Conservation (phyloP, 345 rosid genomes). For the Citrus trifoliata region DNA sequence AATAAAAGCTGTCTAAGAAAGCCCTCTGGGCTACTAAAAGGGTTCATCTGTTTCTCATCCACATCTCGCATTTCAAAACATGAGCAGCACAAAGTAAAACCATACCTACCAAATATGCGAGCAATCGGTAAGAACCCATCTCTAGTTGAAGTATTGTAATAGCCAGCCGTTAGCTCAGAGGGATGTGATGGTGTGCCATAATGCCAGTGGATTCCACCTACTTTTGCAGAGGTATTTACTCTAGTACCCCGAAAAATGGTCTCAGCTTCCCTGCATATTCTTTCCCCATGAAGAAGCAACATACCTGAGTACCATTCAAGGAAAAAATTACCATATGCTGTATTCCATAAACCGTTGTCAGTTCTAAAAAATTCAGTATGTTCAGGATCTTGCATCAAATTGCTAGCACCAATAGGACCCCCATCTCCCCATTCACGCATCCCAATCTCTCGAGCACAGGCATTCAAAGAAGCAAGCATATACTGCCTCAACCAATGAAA, state of each 20-base stretch:
- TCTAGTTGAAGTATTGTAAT: conserved; percentile 41
- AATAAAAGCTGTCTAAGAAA: conserved; percentile 36
- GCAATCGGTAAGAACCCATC: conserved; percentile 49
- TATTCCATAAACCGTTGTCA: conserved; percentile 41
- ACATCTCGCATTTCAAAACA: conserved; percentile 46
- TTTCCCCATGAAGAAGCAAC: conserved; percentile 52
- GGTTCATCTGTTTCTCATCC: conserved; percentile 34
- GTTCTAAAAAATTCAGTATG: conserved; percentile 41
- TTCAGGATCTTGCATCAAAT: conserved; percentile 37
- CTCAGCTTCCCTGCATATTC: conserved; percentile 43
- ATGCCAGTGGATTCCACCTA: conserved; percentile 50
- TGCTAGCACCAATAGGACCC: conserved; percentile 37
- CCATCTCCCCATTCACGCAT: conserved; percentile 47
- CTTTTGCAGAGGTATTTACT: conserved; percentile 36
- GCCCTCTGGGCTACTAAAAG: conserved; percentile 43
- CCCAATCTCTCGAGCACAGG: conserved; percentile 33
- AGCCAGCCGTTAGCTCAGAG: conserved; percentile 50
- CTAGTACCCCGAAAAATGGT: conserved; percentile 34
- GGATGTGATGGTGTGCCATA: conserved; percentile 40
- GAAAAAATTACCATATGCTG: conserved; percentile 38
- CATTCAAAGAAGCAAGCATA: conserved; percentile 48
- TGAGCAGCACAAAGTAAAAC: conserved; percentile 37
- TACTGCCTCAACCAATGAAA: conserved; percentile 28
- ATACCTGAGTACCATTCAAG: conserved; percentile 51
- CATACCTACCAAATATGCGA: conserved; percentile 39